Conservation (phyloP, 345 rosid species). For the Salix suchowensis region DNA sequence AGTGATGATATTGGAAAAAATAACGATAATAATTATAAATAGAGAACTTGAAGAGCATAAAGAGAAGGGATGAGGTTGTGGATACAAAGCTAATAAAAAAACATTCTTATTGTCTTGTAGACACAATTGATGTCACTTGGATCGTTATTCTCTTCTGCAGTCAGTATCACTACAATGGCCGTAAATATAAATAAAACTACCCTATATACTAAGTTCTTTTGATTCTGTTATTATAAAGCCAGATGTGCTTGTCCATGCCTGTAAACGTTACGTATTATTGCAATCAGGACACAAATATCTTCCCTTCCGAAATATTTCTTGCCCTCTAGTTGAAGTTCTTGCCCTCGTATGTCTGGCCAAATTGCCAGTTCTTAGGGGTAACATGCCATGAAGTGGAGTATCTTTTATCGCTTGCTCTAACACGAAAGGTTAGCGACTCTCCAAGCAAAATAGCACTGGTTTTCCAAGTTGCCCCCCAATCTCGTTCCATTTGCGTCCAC, state of each 20-base stretch:
- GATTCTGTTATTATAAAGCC: not conserved
- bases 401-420: constrained; percentile 39
- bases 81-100: not conserved
- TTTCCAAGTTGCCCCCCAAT: constrained; percentile 54
- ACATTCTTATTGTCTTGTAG: not conserved
- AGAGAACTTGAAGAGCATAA: not conserved
- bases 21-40: not conserved
- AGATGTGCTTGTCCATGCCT: not conserved
- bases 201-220: not conserved
- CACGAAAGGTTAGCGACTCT: constrained; percentile 43
- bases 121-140: not conserved
- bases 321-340: constrained; percentile 40
- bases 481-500: constrained; percentile 43
- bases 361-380: constrained; percentile 43
- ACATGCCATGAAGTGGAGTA: constrained; percentile 37
- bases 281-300: not conserved
- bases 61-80: not conserved
- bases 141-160: not conserved
- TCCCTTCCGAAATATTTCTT: not conserved
- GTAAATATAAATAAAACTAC: not conserved
- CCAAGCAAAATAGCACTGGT: constrained; percentile 32
- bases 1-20: not conserved
- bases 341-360: constrained; percentile 41
- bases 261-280: not conserved
- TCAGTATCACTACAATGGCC: not conserved